Base-by-base conservation (phyloP, 352 stramenopile genomes). In the Aphanomyces euteiches region DNA sequence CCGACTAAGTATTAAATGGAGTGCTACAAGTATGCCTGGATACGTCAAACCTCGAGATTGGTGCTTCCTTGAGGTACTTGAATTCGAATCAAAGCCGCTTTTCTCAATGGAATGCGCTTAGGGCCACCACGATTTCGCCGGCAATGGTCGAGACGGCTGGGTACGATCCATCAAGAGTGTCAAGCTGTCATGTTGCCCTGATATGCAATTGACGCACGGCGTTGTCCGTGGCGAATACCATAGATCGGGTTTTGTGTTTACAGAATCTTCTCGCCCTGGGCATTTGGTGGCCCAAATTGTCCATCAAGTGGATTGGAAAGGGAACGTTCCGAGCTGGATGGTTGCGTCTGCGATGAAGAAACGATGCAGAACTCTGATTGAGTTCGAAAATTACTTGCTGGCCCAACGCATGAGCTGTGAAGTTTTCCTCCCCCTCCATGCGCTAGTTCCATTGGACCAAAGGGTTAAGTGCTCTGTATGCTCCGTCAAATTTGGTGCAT, bases 101-200 rank as follows among this genome's bases (percentile, higher is more conserved):
- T 17, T 82, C 88, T 64, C 89, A 87, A 60, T 69, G 87, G 54
- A 28, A 28, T 84, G 77, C 10, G 76, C 89, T 47, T 81, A 92
- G 73, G 90, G 83, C 70, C 84, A 92, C 60, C 83, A 87, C 74
- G 78, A 79, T 7, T 90, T 90, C 59, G 81, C 89, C 63, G n/a
- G 3, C 6, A 87, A 77, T 43, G 81, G 81, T 13, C 79, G 80
- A 34, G 75, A 79, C 6, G 84, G 84, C 15, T 92, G 82, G 82
- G 84, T 90, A 38, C 84, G 82, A 0, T 88, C 81, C 6, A 88
- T 83, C 67, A 81, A 90, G 68, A 88, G 79, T 34, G 80, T 92
- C 69, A 88, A 87, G 56, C 66, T 92, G 45, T 73, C 79, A 45
- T 85, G 78, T 56, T 89, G 81, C 45, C 82, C 82, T 2, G 81